Evolutionary conservation across 2,329 filamentous ascomycete species (phyloP).

Genomic region (Curvularia verruculosa): DNA sequence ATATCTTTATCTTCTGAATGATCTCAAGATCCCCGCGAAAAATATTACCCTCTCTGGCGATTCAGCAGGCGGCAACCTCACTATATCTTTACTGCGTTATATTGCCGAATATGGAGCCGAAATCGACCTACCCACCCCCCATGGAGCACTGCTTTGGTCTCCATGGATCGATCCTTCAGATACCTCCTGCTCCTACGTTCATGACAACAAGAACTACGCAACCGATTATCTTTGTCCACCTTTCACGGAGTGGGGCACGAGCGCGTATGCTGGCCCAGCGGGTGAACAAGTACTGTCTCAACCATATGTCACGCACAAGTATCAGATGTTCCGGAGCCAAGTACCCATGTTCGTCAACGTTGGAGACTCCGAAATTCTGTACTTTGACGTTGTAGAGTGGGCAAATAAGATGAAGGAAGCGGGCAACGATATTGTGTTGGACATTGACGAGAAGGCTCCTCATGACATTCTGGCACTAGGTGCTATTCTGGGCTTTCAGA

Average conservation of each 20-base stretch:
- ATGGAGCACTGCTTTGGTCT: slow-evolving; percentile 52
- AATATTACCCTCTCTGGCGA: slow-evolving; percentile 57
- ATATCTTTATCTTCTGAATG: slow-evolving; percentile 55
- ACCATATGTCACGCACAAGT: slow-evolving; percentile 50
- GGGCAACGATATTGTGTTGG: slow-evolving; percentile 52
- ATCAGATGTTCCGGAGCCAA: slow-evolving; percentile 48
- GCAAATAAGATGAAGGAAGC: slow-evolving; percentile 46
- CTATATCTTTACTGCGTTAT: slow-evolving; percentile 55
- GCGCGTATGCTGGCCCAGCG: slow-evolving; percentile 39
- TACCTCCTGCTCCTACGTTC: slow-evolving; percentile 29
- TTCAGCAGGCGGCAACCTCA: slow-evolving; percentile 58
- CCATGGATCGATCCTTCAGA: slow-evolving; percentile 52
- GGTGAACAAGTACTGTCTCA: slow-evolving; percentile 15
- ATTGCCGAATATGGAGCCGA: slow-evolving; percentile 50
- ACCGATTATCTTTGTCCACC: slow-evolving; percentile 52
- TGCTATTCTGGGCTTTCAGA: slow-evolving; percentile 51
- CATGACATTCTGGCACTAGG: slow-evolving; percentile 57
- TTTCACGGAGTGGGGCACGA: slow-evolving; percentile 54
- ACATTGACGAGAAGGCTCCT: slow-evolving; percentile 50
- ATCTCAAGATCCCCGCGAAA: slow-evolving; percentile 47
- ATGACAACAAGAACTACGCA: slow-evolving; percentile 41
- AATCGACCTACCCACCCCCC: slow-evolving; percentile 44
- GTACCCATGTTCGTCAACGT: slow-evolving; percentile 52
- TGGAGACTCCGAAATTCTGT: slow-evolving; percentile 53
- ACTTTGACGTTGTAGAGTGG: slow-evolving; percentile 49